Evolutionary conservation across 2,329 filamentous ascomycete genomes (phyloP).

Genomic region (Alternaria sp.): DNA sequence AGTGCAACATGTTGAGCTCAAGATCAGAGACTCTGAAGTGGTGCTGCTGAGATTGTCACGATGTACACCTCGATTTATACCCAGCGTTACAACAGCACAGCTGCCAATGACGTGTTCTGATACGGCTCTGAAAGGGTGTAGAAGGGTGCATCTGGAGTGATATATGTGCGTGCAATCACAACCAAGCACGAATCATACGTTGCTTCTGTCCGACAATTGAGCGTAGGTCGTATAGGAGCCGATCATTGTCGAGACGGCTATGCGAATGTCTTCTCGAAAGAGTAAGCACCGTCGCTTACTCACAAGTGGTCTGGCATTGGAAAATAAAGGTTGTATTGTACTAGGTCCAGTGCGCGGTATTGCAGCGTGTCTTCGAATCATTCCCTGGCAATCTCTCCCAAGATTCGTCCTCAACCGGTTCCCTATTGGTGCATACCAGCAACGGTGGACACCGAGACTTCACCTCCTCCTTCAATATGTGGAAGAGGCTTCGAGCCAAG

Average conservation of each 20-base stretch:
- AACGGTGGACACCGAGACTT: not conserved
- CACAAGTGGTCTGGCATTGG: not conserved
- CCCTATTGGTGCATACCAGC: not conserved
- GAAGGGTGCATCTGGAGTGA: not conserved
- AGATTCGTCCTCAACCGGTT: not conserved
- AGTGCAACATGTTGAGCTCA: constrained; percentile 1
- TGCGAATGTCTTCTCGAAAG: not conserved
- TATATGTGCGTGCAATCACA: not conserved
- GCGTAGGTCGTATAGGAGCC: not conserved
- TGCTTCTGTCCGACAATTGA: not conserved
- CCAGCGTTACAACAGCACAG: not conserved
- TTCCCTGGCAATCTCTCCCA: not conserved
- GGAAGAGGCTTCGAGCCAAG: not conserved
- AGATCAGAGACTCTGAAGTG: not conserved
- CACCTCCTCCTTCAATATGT: not conserved
- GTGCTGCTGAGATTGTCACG: too few species aligned
- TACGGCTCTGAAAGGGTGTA: too few species aligned
- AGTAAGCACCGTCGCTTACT: not conserved
- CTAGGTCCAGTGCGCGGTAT: not conserved
- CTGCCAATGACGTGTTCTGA: not conserved
- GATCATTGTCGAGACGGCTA: too few species aligned
- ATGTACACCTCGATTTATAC: not conserved
- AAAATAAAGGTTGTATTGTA: not conserved
- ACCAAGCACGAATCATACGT: too few species aligned
- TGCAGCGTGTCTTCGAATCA: not conserved